Percentiles rank a stretch among this genome's conserved stretches.
phyloP scores from a whole-genome alignment of 2,329 filamentous ascomycete species.

The Aspergillus pseudoterreus region DNA sequence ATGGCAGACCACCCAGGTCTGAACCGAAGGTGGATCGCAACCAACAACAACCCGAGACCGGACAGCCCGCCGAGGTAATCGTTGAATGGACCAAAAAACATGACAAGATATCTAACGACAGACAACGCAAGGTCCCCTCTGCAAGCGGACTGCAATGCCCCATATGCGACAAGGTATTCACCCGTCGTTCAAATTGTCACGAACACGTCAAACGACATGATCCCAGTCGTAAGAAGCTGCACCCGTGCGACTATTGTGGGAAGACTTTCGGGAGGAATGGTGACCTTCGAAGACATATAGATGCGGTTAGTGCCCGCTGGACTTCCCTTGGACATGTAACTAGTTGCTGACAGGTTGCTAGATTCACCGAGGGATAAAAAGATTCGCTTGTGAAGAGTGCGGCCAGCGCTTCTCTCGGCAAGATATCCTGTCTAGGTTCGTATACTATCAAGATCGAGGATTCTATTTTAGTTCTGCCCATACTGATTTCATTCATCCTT shows the following conservation, averaged over 20 bases:
- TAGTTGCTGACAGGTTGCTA: conserved; percentile 48
- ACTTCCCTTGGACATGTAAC: conserved; percentile 38
- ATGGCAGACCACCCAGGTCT: background rate
- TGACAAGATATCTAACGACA: conserved; percentile 1
- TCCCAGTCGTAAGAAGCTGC: conserved; percentile 66
- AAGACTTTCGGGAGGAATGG: conserved; percentile 80
- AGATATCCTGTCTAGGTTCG: conserved; percentile 76
- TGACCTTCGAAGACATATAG: conserved; percentile 60
- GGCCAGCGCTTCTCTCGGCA: conserved; percentile 70
- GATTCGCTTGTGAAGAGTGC: conserved; percentile 69
- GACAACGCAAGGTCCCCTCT: conserved; percentile 20
- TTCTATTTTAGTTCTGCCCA: no score
- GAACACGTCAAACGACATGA: conserved; percentile 84
- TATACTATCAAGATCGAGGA: background rate
- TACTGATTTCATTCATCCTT: no score
- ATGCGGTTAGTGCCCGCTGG: conserved; percentile 22
- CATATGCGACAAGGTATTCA: conserved; percentile 74
- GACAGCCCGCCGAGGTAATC: conserved; percentile 6
- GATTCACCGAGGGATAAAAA: conserved; percentile 71
- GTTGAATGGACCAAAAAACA: conserved; percentile 9
- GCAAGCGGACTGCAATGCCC: conserved; percentile 69
- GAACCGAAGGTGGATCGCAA: background rate
- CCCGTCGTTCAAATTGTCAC: conserved; percentile 80
- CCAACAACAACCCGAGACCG: background rate
- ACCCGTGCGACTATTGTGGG: conserved; percentile 66